Percentiles rank a stretch among this genome's conserved stretches.
phyloP scores from a whole-genome alignment of 495 filamentous ascomycete species.

The Rusavskia elegans region DNA sequence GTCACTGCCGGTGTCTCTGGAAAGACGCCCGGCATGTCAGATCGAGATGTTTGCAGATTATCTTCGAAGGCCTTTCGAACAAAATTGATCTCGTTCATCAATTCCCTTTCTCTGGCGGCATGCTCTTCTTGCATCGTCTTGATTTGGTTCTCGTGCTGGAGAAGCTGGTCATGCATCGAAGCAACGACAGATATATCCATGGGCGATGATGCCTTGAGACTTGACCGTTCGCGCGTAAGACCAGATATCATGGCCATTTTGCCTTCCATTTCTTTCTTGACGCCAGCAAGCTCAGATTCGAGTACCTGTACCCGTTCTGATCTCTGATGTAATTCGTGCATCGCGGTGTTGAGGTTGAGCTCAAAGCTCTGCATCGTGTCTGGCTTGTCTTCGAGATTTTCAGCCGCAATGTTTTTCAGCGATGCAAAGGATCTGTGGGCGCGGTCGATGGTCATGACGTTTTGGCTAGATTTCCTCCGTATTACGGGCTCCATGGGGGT shows the following conservation, averaged over 20 bases:
- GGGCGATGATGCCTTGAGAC: slow-evolving; percentile 64
- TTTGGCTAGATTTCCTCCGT: slow-evolving; percentile 87
- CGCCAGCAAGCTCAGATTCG: slow-evolving; percentile 65
- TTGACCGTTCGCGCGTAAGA: slow-evolving; percentile 78
- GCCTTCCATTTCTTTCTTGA: slow-evolving; percentile 89
- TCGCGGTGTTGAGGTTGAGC: slow-evolving; percentile 73
- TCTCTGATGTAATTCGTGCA: slow-evolving; percentile 77
- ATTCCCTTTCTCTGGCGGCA: slow-evolving; percentile 52
- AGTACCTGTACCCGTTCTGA: slow-evolving; percentile 81
- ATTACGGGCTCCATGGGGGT: slow-evolving; percentile 61
- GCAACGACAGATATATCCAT: slow-evolving; percentile 90
- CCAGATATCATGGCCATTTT: slow-evolving; percentile 92
- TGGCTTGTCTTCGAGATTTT: slow-evolving; percentile 67
- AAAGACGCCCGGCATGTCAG: slow-evolving; percentile 19
- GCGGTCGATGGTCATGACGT: slow-evolving; percentile 74
- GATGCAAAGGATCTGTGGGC: slow-evolving; percentile 85
- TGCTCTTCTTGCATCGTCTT: slow-evolving; percentile 57
- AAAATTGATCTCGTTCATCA: slow-evolving; percentile 49
- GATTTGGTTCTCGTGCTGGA: slow-evolving; percentile 71
- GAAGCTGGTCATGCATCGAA: slow-evolving; percentile 69
- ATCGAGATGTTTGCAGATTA: slow-evolving; percentile 20
- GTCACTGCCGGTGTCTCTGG: slow-evolving; percentile 17
- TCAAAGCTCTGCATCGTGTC: slow-evolving; percentile 89
- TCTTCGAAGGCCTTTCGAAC: slow-evolving; percentile 38
- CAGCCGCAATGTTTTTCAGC: slow-evolving; percentile 69